Conservation (phyloP, 768 basidiomycete species). For the Gloeostereum incarnatum region DNA sequence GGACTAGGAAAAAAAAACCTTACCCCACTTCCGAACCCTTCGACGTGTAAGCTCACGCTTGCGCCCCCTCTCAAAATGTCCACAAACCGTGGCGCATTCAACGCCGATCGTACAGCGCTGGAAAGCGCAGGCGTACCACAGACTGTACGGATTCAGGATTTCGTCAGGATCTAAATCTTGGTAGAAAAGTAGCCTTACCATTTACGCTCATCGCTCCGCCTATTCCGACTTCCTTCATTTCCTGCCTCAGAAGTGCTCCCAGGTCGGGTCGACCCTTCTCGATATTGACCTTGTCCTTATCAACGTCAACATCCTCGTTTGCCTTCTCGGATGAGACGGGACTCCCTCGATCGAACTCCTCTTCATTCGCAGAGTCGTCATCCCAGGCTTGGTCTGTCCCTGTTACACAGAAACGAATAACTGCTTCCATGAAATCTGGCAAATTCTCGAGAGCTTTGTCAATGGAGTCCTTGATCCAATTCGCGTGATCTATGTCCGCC, state of each 20-base stretch:
- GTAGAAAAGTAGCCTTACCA: no score
- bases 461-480: constrained; percentile 36
- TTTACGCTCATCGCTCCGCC: no score
- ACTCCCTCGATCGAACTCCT: constrained; percentile 9
- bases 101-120: no score
- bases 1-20: no score
- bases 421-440: constrained; percentile 20
- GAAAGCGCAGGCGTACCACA: no score
- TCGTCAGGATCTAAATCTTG: no score
- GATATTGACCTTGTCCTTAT: constrained; percentile 15
- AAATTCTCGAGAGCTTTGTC: constrained; percentile 18
- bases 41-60: no score
- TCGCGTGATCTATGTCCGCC: constrained; percentile 20
- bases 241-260: constrained; percentile 21
- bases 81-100: no score
- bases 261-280: constrained; percentile 35
- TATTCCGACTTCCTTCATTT: no score
- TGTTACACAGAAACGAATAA: constrained; percentile 33
- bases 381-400: constrained; percentile 10
- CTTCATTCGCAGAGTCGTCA: constrained; percentile 12
- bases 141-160: no score
- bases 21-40: no score
- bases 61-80: no score
- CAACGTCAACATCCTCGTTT: constrained; percentile 11
- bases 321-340: constrained; percentile 7